phyloP scores from a whole-genome alignment of 345 rosid genomes.

The Diplotaxis tenuifolia region DNA sequence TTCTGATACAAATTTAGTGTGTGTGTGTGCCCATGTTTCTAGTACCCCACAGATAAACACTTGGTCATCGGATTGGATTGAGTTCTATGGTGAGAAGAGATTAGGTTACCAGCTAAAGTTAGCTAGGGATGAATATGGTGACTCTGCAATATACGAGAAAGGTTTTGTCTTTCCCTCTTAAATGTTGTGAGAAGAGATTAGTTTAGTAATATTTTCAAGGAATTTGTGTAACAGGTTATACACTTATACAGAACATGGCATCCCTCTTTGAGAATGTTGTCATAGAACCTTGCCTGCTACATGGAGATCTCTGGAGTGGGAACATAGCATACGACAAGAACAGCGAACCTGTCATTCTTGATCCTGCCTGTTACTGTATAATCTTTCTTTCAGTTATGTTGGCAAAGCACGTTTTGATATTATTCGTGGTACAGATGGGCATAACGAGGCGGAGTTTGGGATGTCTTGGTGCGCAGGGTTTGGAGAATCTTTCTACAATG shows the following conservation, averaged over 20 bases:
- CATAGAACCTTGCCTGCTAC: slow-evolving; percentile 82
- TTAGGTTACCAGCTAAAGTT: slow-evolving; percentile 84
- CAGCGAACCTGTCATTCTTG: slow-evolving; percentile 85
- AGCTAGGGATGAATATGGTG: slow-evolving; percentile 65
- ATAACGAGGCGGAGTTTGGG: slow-evolving; percentile 90
- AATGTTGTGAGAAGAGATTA: neutral
- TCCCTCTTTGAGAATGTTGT: slow-evolving; percentile 64
- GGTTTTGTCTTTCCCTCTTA: slow-evolving; percentile 43
- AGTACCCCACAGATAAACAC: slow-evolving; percentile 86
- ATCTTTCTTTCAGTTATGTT: slow-evolving; percentile 33
- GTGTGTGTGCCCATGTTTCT: neutral
- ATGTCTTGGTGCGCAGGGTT: slow-evolving; percentile 98
- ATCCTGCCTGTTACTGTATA: slow-evolving; percentile 93
- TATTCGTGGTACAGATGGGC: slow-evolving; percentile 58
- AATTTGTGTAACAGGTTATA: slow-evolving; percentile 51
- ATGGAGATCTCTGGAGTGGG: slow-evolving; percentile 99
- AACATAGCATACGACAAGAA: slow-evolving; percentile 75
- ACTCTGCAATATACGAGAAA: slow-evolving; percentile 68
- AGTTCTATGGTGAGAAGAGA: slow-evolving; percentile 81
- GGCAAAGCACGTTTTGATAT: neutral
- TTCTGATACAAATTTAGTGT: neutral
- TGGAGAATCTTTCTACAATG: slow-evolving; percentile 73
- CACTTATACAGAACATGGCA: slow-evolving; percentile 66
- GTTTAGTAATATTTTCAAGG: neutral
- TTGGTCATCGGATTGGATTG: slow-evolving; percentile 87